A percentile compares a stretch with the other conserved stretches of the same genome.
phyloP scores from a whole-genome alignment of 176 grass and related monocot species.

The Areca catechu region DNA sequence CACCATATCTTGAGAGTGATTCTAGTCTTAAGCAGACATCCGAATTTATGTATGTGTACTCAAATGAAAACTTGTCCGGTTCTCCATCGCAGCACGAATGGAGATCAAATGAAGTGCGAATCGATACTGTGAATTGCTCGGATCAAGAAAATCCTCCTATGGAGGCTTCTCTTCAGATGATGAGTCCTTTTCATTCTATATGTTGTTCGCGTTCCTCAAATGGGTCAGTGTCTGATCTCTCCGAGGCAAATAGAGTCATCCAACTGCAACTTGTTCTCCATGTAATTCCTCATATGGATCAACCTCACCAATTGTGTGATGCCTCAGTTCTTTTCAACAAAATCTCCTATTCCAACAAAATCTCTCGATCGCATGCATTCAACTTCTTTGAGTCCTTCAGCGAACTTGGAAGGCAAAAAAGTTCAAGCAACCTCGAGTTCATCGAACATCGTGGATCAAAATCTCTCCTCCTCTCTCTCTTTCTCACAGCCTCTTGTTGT shows the following conservation, averaged over 20 bases:
- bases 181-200: conserved; percentile 67
- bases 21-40: conserved; percentile 2
- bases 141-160: conserved; percentile 18
- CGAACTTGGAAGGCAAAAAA: neutral
- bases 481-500: conserved; percentile 20
- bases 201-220: conserved; percentile 36
- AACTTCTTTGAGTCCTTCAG: conserved; percentile 13
- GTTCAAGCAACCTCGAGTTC: conserved; percentile 20
- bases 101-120: conserved; percentile 2
- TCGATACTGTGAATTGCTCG: conserved; percentile 19
- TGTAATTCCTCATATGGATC: conserved; percentile 6
- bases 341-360: conserved; percentile 1
- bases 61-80: conserved; percentile 14
- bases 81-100: conserved; percentile 4
- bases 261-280: conserved; percentile 14
- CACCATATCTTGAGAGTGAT: conserved; percentile 42
- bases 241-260: conserved; percentile 14
- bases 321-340: neutral
- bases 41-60: conserved; percentile 5
- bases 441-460: conserved; percentile 16
- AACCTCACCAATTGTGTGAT: neutral
- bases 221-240: conserved; percentile 39
- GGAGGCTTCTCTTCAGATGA: neutral
- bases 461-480: conserved; percentile 12
- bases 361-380: conserved; percentile 22